Evolutionary conservation across 352 stramenopile species (phyloP).

Genomic region (Globisporangium radiosum): DNA sequence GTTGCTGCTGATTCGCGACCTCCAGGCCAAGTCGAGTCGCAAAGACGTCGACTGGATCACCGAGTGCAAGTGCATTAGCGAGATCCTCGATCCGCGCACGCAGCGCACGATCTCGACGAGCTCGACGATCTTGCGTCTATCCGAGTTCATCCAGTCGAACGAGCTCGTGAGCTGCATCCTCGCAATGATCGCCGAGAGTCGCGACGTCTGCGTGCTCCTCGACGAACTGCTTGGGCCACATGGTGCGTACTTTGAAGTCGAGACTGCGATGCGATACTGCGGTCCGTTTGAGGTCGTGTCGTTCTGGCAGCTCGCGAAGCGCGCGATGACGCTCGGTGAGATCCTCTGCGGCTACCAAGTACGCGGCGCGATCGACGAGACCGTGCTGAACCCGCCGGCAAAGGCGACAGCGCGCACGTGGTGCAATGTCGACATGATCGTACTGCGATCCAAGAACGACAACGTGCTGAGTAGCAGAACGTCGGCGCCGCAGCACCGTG

Average conservation of each 20-base stretch:
- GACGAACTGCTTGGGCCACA: constrained; percentile 66
- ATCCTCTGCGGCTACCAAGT: constrained; percentile 78
- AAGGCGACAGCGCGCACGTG: constrained; percentile 47
- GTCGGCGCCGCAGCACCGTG: not conserved
- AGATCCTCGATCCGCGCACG: constrained; percentile 84
- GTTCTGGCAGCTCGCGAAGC: constrained; percentile 77
- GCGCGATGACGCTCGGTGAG: constrained; percentile 45
- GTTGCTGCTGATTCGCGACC: constrained; percentile 77
- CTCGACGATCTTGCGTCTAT: constrained; percentile 61
- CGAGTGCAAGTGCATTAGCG: constrained; percentile 74
- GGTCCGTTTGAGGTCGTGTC: constrained; percentile 38
- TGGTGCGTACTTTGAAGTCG: constrained; percentile 70
- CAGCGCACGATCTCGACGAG: constrained; percentile 77
- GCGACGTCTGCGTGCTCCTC: constrained; percentile 74
- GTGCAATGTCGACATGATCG: constrained; percentile 54
- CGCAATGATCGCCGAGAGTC: constrained; percentile 84
- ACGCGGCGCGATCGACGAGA: constrained; percentile 32
- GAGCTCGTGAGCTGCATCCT: constrained; percentile 82
- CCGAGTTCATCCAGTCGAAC: constrained; percentile 87
- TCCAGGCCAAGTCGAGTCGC: constrained; percentile 30
- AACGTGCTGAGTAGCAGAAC: constrained; percentile 19
- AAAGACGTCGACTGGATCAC: constrained; percentile 11
- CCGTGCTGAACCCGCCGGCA: constrained; percentile 63
- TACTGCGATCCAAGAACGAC: constrained; percentile 39
- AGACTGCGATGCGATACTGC: constrained; percentile 57